phyloP scores from a whole-genome alignment of 176 grass and related monocot genomes.

The Oryza glaberrima region DNA sequence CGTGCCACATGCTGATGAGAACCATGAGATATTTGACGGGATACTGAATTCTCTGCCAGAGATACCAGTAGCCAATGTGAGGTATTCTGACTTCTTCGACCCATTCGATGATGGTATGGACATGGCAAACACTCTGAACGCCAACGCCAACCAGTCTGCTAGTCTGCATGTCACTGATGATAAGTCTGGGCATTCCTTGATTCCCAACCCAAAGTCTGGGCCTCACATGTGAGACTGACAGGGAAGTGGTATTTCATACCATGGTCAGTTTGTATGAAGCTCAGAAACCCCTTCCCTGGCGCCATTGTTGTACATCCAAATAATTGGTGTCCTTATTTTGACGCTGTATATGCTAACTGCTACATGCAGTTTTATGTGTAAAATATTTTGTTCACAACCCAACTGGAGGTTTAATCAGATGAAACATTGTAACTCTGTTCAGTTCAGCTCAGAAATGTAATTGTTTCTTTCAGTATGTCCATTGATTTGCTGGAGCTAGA shows the following conservation, averaged over 20 bases:
- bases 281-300: conserved; percentile 11
- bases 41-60: conserved; percentile 91
- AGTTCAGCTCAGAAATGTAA: not conserved
- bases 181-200: conserved; percentile 38
- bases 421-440: conserved; percentile 24
- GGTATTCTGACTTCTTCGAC: conserved; percentile 85
- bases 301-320: conserved; percentile 59
- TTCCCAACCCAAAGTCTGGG: conserved; percentile 51
- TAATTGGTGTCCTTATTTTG: conserved; percentile 62
- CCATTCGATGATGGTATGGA: conserved; percentile 64
- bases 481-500: not conserved
- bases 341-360: conserved; percentile 40
- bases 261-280: not conserved
- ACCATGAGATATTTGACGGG: conserved; percentile 64
- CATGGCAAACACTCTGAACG: conserved; percentile 42
- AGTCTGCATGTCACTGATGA: conserved; percentile 58
- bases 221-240: conserved; percentile 43
- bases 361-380: conserved; percentile 30
- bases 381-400: conserved; percentile 22
- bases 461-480: not conserved
- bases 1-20: conserved; percentile 51
- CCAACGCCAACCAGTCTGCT: conserved; percentile 41
- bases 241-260: conserved; percentile 25
- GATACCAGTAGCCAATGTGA: conserved; percentile 63
- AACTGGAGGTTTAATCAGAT: conserved; percentile 38